Conservation (phyloP, 2,329 filamentous ascomycete species). For the Fusarium sp. region DNA sequence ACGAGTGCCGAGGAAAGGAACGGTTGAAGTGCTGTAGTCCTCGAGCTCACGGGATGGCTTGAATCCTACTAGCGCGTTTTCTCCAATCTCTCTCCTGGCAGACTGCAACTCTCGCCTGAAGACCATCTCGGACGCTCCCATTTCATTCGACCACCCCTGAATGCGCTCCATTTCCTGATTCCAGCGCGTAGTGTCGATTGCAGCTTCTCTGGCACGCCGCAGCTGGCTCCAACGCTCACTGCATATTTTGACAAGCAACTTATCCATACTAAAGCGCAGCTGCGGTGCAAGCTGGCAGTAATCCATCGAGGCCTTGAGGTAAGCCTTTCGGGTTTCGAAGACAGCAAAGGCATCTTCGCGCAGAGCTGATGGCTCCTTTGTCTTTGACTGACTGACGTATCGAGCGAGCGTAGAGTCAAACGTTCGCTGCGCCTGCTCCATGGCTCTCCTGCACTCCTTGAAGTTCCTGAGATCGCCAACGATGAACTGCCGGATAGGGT, state of each 20-base stretch:
- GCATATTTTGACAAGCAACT: slow-evolving; percentile 84
- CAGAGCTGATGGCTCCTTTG: slow-evolving; percentile 90
- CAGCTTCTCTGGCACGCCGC: slow-evolving; percentile 74
- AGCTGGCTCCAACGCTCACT: slow-evolving; percentile 91
- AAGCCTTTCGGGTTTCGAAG: slow-evolving; percentile 90
- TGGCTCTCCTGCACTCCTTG: slow-evolving; percentile 80
- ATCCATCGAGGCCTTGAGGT: slow-evolving; percentile 92
- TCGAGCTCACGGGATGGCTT: slow-evolving; percentile 93
- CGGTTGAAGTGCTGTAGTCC: slow-evolving; percentile 89
- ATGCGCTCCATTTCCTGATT: slow-evolving; percentile 88
- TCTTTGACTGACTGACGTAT: slow-evolving; percentile 87
- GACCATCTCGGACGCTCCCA: slow-evolving; percentile 86
- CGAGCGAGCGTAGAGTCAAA: slow-evolving; percentile 85
- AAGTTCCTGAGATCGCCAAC: slow-evolving; percentile 83
- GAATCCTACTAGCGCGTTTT: slow-evolving; percentile 73
- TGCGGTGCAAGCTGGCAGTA: slow-evolving; percentile 91
- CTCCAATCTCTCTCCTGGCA: slow-evolving; percentile 84
- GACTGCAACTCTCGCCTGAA: slow-evolving; percentile 85
- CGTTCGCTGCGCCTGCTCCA: slow-evolving; percentile 84
- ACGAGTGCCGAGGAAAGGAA: slow-evolving; percentile 82
- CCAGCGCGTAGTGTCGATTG: slow-evolving; percentile 73
- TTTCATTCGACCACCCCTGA: slow-evolving; percentile 90
- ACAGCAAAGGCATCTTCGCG: slow-evolving; percentile 96
- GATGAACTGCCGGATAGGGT: slow-evolving; percentile 84
- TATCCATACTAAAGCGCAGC: slow-evolving; percentile 84